Percentiles rank a stretch among this genome's conserved stretches.
Conservation (phyloP, 2,329 filamentous ascomycete species). For the Colletotrichum destructivum region DNA sequence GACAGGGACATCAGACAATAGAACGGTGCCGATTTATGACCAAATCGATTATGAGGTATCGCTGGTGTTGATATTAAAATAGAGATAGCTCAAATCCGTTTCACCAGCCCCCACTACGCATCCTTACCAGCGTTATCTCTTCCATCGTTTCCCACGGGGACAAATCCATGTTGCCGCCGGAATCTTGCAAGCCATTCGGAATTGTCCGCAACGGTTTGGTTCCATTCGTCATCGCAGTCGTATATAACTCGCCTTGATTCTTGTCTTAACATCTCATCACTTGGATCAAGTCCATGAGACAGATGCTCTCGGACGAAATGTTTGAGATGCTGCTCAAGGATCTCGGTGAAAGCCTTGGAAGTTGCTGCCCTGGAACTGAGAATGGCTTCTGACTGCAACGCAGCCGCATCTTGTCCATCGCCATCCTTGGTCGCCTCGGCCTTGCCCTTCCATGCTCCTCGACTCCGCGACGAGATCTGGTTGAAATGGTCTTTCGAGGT, state of each 20-base stretch:
- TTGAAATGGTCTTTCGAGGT: no score
- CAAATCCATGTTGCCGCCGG: slow-evolving; percentile 23
- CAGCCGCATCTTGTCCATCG: no score
- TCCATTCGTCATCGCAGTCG: slow-evolving; percentile 45
- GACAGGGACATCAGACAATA: slow-evolving; percentile 43
- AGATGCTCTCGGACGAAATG: slow-evolving; percentile 15
- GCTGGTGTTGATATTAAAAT: neutral
- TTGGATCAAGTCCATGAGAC: slow-evolving; percentile 22
- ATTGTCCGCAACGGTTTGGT: slow-evolving; percentile 50
- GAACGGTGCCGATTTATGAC: neutral
- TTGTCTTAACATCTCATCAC: slow-evolving; percentile 48
- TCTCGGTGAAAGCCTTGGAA: slow-evolving; percentile 23
- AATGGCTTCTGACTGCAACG: slow-evolving; percentile 1
- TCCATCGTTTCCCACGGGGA: no score
- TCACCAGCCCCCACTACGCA: neutral
- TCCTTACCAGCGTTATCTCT: neutral
- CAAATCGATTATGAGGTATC: neutral
- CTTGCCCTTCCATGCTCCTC: no score
- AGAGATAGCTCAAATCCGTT: no score
- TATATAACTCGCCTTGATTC: slow-evolving; percentile 48
- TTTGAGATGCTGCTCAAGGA: slow-evolving; percentile 21
- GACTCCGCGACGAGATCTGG: no score
- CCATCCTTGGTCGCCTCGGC: no score
- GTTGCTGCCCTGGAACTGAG: slow-evolving; percentile 25
- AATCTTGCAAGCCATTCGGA: slow-evolving; percentile 48